Evolutionary conservation across 768 basidiomycete species (phyloP), one percentile per base, ranked within the genome.

Genomic region (Cystofilobasidium capitatum): DNA sequence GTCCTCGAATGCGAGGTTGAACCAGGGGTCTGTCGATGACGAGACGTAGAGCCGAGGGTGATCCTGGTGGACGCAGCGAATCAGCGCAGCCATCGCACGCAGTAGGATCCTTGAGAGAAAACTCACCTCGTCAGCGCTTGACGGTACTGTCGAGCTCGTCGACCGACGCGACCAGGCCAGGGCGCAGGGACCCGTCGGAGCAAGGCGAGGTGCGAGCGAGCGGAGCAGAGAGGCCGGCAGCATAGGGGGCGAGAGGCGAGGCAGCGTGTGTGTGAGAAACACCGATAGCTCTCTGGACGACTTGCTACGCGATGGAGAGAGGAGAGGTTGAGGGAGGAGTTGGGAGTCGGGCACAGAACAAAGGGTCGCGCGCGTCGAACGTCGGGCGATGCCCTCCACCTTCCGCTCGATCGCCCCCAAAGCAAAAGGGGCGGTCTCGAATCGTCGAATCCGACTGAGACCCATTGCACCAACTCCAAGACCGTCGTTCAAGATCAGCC

Each of bases 1-100:
- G 75, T 94, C 91, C 76, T 96, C 92, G 60, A 88, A 83, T 0
- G 89, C 83, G 49, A 96, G 83, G 76, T 96, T 96, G 78, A 93
- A 91, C 77, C 86, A 89, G 2, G 92, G 90, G 72, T 91, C 82
- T 6, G 82, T 83, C 20, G 89, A 89, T 35, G 80, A 81, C 0
- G 91, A 94, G 16, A 91, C 79, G 70, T 77, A 79, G 17, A 77
- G 68, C 9, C 70, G 70, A 35, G 75, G 75, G 29, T 60, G 66
- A n/a, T 45, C 36, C 58, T 58, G 58, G 57, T 3, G 31, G 16
- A 55, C 10, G 31, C 29, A 33, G 51, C 8, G 29, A 31, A 16
- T 22, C n/a, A n/a, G n/a, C n/a, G n/a, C n/a, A n/a, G n/a, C n/a
- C n/a, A n/a, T n/a, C n/a, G n/a, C n/a, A n/a, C n/a, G n/a, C n/a